Evolutionary conservation across 495 filamentous ascomycete species (phyloP).

Genomic region (Lichenothelia convexa): DNA sequence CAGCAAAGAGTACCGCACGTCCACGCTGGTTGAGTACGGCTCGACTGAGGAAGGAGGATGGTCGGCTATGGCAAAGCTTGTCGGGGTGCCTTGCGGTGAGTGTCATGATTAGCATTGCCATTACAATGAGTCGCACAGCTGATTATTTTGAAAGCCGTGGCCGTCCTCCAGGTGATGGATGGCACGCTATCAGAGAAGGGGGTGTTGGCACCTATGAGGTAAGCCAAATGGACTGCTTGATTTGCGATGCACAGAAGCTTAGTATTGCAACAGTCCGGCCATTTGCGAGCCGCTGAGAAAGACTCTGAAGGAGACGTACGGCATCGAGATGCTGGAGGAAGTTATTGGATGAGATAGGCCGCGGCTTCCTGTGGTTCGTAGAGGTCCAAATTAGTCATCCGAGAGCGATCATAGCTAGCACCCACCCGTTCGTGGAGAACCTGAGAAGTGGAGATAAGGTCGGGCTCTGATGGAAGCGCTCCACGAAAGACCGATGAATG

Average conservation of each 20-base stretch:
- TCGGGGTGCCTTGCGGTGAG: constrained; percentile 50
- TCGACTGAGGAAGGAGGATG: constrained; percentile 43
- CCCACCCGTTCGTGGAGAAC: too few relatives aligned
- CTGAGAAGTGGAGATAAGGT: too few relatives aligned
- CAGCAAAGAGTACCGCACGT: constrained; percentile 52
- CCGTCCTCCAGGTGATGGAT: constrained; percentile 48
- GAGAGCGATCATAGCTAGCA: too few relatives aligned
- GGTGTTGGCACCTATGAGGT: constrained; percentile 62
- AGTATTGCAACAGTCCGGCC: constrained; percentile 23
- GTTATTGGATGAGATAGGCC: constrained; percentile 9
- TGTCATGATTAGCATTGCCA: too few relatives aligned
- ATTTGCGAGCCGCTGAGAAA: constrained; percentile 33
- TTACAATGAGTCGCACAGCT: too few relatives aligned
- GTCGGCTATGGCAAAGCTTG: constrained; percentile 76
- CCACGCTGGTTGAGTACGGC: constrained; percentile 76
- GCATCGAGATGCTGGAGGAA: constrained; percentile 23
- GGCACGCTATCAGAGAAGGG: constrained; percentile 64
- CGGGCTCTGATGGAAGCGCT: too few relatives aligned
- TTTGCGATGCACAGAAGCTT: neutral
- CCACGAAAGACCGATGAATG: too few relatives aligned
- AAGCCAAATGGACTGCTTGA: neutral
- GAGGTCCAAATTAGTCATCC: too few relatives aligned
- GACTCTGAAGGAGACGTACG: constrained; percentile 26
- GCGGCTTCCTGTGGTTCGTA: too few relatives aligned
- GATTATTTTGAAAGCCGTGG: too few relatives aligned